phyloP scores from a whole-genome alignment of 179 eudicot species.

The Patellifolia procumbens region DNA sequence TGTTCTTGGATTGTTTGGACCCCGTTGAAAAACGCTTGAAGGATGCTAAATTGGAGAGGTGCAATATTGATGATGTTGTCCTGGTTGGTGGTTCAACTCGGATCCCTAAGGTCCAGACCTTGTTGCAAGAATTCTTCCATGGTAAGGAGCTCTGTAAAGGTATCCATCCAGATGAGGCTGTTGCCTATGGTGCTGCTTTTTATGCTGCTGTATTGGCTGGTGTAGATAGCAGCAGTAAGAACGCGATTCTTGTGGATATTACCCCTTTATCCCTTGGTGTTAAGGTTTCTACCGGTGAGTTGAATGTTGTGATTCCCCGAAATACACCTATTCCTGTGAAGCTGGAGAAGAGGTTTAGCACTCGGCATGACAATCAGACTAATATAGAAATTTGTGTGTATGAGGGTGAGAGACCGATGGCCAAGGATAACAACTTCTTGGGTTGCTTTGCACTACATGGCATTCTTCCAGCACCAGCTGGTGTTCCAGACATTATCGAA shows the following conservation, averaged over 20 bases:
- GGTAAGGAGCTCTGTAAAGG: conserved; percentile 2
- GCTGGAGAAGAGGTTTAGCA: neutral
- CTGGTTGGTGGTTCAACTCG: conserved; percentile 11
- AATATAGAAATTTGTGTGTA: neutral
- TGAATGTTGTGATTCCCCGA: conserved; percentile 5
- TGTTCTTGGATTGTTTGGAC: neutral
- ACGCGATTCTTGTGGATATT: conserved; percentile 1
- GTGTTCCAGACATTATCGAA: neutral
- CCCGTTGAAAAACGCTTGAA: neutral
- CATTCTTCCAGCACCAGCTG: neutral
- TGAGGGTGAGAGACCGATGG: conserved; percentile 3
- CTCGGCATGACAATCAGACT: neutral
- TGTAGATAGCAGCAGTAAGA: neutral
- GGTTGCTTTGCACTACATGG: neutral
- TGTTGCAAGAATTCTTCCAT: neutral
- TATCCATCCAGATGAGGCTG: conserved; percentile 9
- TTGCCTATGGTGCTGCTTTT: conserved; percentile 14
- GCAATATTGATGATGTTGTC: neutral
- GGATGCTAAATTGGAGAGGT: neutral
- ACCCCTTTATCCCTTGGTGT: conserved; percentile 12
- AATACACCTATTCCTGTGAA: conserved; percentile 8
- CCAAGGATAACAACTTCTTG: conserved; percentile 5
- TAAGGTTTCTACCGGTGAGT: neutral
- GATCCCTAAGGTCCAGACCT: neutral
- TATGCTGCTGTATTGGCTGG: neutral